Evolutionary conservation across 441 rosid genomes (phyloP).

Genomic region (Euphorbia corollata): DNA sequence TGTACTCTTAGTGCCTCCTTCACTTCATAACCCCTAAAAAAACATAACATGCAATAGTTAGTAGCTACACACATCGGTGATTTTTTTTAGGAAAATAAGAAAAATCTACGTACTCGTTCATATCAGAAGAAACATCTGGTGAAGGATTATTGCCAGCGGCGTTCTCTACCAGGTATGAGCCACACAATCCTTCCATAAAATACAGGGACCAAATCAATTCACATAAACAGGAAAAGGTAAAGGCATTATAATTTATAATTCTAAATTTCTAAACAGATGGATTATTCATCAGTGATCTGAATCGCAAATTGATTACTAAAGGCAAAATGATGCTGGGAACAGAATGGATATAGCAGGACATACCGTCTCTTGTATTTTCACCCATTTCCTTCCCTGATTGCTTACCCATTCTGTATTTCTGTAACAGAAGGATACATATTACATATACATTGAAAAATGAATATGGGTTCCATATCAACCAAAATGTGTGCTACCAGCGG

Average conservation of each 20-base stretch:
- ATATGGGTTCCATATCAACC: background rate
- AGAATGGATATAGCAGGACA: conserved; percentile 15
- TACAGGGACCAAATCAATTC: conserved; percentile 17
- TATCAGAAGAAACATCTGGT: conserved; percentile 35
- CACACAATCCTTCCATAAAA: conserved; percentile 31
- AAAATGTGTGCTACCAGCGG: conserved; percentile 2
- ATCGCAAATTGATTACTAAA: background rate
- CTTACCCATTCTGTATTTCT: conserved; percentile 69
- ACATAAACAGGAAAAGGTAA: background rate
- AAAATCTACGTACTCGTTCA: conserved; percentile 39
- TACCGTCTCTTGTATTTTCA: conserved; percentile 50
- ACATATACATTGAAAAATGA: background rate
- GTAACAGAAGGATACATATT: conserved; percentile 15
- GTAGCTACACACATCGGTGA: conserved; percentile 6
- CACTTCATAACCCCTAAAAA: conserved; percentile 52
- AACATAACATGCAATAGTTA: conserved; percentile 12
- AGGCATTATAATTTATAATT: background rate
- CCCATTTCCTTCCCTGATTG: conserved; percentile 49
- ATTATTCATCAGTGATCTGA: background rate
- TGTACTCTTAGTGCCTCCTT: conserved; percentile 60
- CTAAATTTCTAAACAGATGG: background rate
- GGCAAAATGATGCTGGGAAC: background rate
- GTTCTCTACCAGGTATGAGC: conserved; percentile 43
- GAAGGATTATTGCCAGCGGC: conserved; percentile 32
- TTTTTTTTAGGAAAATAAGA: background rate